Evolutionary conservation across 805 yeast genomes (phyloP).

Genomic region (Cephaloascus albidus): DNA sequence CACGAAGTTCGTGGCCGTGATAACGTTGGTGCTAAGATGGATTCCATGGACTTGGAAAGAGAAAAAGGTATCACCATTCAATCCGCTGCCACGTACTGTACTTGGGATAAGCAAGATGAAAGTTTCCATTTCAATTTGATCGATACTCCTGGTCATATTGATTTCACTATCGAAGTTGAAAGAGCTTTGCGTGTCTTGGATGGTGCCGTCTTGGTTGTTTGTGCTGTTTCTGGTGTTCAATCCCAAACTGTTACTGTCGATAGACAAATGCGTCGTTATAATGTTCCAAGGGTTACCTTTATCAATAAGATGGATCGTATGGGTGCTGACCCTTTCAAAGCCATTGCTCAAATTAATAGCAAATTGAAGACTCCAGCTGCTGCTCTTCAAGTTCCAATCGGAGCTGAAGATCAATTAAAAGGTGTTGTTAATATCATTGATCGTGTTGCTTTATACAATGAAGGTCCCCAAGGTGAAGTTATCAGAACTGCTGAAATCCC

Average conservation of each 20-base stretch:
- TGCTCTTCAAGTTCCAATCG: slow-evolving; percentile 96
- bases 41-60: slow-evolving; percentile 96
- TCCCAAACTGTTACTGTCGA: slow-evolving; percentile 98
- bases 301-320: slow-evolving; percentile 98
- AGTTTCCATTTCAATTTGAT: slow-evolving; percentile 86
- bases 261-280: slow-evolving; percentile 97
- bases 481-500: slow-evolving; percentile 67
- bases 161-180: slow-evolving; percentile 97
- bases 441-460: slow-evolving; percentile 80
- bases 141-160: slow-evolving; percentile 99
- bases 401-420: slow-evolving; percentile 72
- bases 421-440: slow-evolving; percentile 92
- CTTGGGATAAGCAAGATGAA: slow-evolving; percentile 72
- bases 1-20: slow-evolving; percentile 97
- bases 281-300: slow-evolving; percentile 93
- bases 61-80: slow-evolving; percentile 98
- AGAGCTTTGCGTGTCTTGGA: slow-evolving; percentile 96
- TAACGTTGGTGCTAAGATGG: slow-evolving; percentile 99
- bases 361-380: slow-evolving; percentile 94
- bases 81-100: slow-evolving; percentile 97
- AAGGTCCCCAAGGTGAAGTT: slow-evolving; percentile 83
- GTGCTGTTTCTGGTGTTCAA: slow-evolving; percentile 98
- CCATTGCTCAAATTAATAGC: slow-evolving; percentile 80
- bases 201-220: slow-evolving; percentile 96
- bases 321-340: slow-evolving; percentile 97